These are phyloP conservation scores for Pinus albicaulis DNA, from an alignment of 75 land plant species.

Conservation along the genomic window DNA sequence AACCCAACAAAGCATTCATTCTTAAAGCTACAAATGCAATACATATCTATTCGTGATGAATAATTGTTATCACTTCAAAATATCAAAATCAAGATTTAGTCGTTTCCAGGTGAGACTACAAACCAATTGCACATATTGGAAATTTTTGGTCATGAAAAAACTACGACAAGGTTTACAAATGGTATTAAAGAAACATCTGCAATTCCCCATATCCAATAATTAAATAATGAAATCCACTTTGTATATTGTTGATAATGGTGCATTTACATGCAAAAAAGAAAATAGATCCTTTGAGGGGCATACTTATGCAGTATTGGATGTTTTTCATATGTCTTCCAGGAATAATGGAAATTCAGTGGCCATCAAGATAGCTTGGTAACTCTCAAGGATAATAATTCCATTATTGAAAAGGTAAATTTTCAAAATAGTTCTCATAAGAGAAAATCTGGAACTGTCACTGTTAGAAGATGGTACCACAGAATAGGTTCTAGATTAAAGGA, in stretches of 20 bases:
- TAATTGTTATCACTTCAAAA: slow-evolving; percentile 80
- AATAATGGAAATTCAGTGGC: background rate
- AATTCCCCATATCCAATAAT: background rate
- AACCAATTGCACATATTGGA: slow-evolving; percentile 5
- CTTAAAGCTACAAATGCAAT: slow-evolving; percentile 4
- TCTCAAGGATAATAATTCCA: background rate
- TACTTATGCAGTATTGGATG: background rate
- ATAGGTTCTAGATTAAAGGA: no score
- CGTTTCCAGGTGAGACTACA: slow-evolving; percentile 54
- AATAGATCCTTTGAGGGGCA: background rate
- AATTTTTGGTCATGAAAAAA: slow-evolving; percentile 1
- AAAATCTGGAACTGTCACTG: background rate
- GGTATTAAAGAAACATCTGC: background rate
- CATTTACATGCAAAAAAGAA: background rate
- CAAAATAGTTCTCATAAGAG: background rate
- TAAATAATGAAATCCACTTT: background rate
- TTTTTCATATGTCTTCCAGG: background rate
- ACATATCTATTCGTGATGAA: slow-evolving; percentile 36
- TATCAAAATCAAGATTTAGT: slow-evolving; percentile 55
- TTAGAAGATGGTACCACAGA: no score
- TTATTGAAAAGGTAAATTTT: no score
- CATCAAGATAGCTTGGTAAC: background rate
- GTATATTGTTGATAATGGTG: background rate
- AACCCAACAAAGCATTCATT: background rate
- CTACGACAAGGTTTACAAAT: background rate